A percentile compares a stretch with the other conserved stretches of the same genome.
Evolutionary conservation across 139 green algal genomes (phyloP).

Genomic region (Pleodorina starrii): DNA sequence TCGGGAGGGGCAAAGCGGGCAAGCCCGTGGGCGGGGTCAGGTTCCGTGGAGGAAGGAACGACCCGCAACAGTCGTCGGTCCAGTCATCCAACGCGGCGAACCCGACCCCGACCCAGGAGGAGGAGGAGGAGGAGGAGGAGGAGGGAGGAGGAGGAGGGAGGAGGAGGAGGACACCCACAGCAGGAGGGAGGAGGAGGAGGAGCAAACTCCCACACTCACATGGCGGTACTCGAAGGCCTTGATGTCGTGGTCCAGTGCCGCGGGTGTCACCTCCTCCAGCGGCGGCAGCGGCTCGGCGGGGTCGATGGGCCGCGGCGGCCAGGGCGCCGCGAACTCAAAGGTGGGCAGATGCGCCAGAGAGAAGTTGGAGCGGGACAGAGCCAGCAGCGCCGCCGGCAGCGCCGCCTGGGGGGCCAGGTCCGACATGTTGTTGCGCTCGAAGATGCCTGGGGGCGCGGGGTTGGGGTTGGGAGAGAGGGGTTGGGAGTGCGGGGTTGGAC

Average conservation of each 20-base stretch:
- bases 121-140: not conserved
- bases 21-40: too few relatives aligned
- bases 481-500: too few relatives aligned
- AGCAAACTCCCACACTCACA: not conserved
- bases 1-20: too few relatives aligned
- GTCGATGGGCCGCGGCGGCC: conserved; percentile 28
- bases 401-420: conserved; percentile 32
- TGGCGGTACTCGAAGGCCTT: not conserved
- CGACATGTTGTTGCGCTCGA: conserved; percentile 45
- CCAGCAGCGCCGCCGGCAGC: conserved; percentile 56
- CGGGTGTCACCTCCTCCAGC: conserved; percentile 19
- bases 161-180: not conserved
- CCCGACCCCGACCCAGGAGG: not conserved
- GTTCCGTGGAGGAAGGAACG: too few relatives aligned
- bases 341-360: conserved; percentile 62
- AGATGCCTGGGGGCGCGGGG: conserved; percentile 47
- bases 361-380: conserved; percentile 57
- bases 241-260: conserved; percentile 1
- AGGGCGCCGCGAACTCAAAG: conserved; percentile 47
- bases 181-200: too few relatives aligned
- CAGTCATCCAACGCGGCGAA: too few relatives aligned
- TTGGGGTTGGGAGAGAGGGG: too few relatives aligned
- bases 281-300: conserved; percentile 16
- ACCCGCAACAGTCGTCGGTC: too few relatives aligned
- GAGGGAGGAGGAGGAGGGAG: not conserved